Conservation (phyloP, 2,329 filamentous ascomycete species). For the Claviceps arundinis region DNA sequence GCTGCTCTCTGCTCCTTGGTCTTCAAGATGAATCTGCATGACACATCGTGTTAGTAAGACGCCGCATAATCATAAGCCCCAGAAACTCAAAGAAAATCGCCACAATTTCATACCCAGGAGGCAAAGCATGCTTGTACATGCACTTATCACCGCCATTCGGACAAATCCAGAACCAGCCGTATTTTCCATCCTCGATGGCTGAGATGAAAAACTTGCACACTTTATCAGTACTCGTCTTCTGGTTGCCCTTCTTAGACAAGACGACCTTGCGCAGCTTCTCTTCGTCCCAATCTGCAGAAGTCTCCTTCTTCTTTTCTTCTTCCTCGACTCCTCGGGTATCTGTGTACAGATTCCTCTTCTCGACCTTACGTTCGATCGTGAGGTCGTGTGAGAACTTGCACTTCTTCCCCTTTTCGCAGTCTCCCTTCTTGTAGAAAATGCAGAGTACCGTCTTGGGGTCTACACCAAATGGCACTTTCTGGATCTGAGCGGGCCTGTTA, state of each 20-base stretch:
- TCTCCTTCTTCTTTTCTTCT: conserved; percentile 76
- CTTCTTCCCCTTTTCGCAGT: conserved; percentile 93
- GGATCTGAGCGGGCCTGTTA: conserved; percentile 84
- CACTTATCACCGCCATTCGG: conserved; percentile 94
- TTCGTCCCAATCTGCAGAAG: conserved; percentile 95
- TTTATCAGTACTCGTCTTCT: conserved; percentile 88
- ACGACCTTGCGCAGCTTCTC: conserved; percentile 87
- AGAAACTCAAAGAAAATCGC: neutral
- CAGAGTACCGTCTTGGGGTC: conserved; percentile 96
- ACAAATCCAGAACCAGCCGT: conserved; percentile 98
- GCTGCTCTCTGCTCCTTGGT: conserved; percentile 93
- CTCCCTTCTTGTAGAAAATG: conserved; percentile 92
- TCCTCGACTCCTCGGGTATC: conserved; percentile 61
- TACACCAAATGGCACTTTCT: conserved; percentile 95
- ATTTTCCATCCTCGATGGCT: conserved; percentile 95
- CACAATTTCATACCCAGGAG: conserved; percentile 61
- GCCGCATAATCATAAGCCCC: neutral
- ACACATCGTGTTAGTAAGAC: conserved; percentile 12
- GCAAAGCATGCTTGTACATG: conserved; percentile 95
- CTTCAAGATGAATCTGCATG: conserved; percentile 75
- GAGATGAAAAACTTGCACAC: conserved; percentile 98
- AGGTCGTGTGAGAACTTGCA: conserved; percentile 97
- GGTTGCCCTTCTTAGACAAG: conserved; percentile 92
- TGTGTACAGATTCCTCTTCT: conserved; percentile 84
- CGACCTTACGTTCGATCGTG: conserved; percentile 76